Evolutionary conservation across 192 early-diverging fungal genomes (phyloP).

Genomic region (Backusella liffmaniae): DNA sequence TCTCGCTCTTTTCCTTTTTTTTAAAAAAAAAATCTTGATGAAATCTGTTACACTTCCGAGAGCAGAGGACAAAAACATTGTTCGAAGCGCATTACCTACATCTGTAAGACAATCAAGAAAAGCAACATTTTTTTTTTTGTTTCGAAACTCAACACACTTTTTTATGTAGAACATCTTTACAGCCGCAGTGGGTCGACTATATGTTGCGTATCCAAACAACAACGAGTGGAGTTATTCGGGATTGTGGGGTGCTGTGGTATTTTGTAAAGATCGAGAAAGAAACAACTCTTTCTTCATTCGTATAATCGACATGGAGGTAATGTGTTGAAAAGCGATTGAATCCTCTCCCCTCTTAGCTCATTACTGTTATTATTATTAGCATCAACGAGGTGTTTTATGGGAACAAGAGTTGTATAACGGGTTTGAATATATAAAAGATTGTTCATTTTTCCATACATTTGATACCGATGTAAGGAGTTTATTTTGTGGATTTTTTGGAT

Average conservation of each 20-base stretch:
- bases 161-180: conserved; percentile 70
- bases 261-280: conserved; percentile 65
- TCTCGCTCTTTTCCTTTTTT: neutral
- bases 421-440: conserved; percentile 64
- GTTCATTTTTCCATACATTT: conserved; percentile 72
- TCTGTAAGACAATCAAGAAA: conserved; percentile 13
- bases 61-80: conserved; percentile 29
- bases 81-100: conserved; percentile 28
- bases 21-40: neutral
- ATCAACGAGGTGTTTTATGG: conserved; percentile 62
- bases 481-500: neutral
- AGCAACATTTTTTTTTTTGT: neutral
- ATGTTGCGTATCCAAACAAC: conserved; percentile 66
- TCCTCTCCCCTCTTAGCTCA: neutral
- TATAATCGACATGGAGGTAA: conserved; percentile 63
- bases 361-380: conserved; percentile 17
- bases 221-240: conserved; percentile 68
- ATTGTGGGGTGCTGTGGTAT: conserved; percentile 66
- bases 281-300: conserved; percentile 62
- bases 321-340: neutral
- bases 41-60: conserved; percentile 30
- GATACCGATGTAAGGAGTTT: conserved; percentile 55
- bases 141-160: conserved; percentile 12
- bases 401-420: conserved; percentile 78
- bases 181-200: conserved; percentile 74